Base-by-base conservation (phyloP, 345 rosid genomes). In the Lepidium africanum region DNA sequence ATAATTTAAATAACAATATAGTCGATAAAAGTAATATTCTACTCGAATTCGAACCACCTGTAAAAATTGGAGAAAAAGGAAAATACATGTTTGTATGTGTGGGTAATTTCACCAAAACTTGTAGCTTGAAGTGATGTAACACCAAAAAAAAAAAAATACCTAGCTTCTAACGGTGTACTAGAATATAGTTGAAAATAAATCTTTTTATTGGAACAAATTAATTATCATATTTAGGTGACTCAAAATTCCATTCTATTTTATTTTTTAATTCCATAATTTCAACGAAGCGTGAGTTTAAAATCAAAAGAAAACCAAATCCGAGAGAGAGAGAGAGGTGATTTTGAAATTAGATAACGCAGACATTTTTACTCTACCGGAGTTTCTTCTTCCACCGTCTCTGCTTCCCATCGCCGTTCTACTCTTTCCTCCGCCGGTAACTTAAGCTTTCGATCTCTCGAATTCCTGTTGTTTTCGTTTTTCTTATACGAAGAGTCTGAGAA, bases 271-370 rank as follows among this genome's bases (percentile, higher is more conserved):
- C 43, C 37, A 41, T 14, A 36, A 46, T 48, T 63, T 62, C 32
- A 53, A 53, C 30, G 48, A 63, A 32, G 55, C 57, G 35, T 43
- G 40, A 63, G 54, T 63, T 32, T 13, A 57, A 41, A 60, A 50
- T 16, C 51, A 37, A 17, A 21, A 27, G 2, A 49, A 25, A 58
- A 38, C 3, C 66, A 25, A 69, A 46, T 48, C 49, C 19, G 17
- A 49, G 51, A 15, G 10, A 12, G 35, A 65, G 38, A 59, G 50
- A 5, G 43, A 59, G 36, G 37, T 37, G 76, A 56, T 55, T 72
- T 72, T 72, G 65, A 72, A 55, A 64, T 66, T 45, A 64, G 69
- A 71, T 62, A 47, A 69, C 66, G 56, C 48, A 2, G 50, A 47
- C 33, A 8, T 54, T 13, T 61, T 42, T 4, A 48, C 65, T 43